A percentile compares a stretch with the other conserved stretches of the same genome.
phyloP scores from a whole-genome alignment of 805 yeast species.

The Yarrowia deformans region DNA sequence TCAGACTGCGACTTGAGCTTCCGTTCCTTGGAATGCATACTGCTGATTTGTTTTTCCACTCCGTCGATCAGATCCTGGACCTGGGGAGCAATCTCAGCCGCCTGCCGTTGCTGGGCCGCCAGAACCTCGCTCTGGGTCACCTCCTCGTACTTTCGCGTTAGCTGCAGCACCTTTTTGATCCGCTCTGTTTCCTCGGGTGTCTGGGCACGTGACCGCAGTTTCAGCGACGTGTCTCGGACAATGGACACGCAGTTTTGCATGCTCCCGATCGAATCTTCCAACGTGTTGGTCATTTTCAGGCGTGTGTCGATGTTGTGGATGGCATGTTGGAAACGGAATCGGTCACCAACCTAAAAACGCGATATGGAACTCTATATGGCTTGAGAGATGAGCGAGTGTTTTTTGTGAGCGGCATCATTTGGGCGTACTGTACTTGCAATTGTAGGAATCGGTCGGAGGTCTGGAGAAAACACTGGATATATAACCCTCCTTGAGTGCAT shows the following conservation, averaged over 20 bases:
- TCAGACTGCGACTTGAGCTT: constrained; percentile 27
- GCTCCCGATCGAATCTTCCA: constrained; percentile 21
- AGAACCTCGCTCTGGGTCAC: constrained; percentile 34
- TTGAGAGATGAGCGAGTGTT: neutral
- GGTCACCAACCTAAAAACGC: constrained; percentile 1
- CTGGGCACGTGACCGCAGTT: constrained; percentile 23
- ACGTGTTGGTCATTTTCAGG: constrained; percentile 15
- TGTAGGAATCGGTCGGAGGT: too few relatives aligned
- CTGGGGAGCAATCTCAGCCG: constrained; percentile 35
- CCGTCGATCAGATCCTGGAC: constrained; percentile 27
- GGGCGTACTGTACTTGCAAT: too few relatives aligned
- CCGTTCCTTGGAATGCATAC: constrained; percentile 14
- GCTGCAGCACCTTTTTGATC: constrained; percentile 10
- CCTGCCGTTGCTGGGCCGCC: constrained; percentile 27
- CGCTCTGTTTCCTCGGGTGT: constrained; percentile 30
- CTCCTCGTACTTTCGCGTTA: constrained; percentile 34
- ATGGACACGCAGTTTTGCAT: constrained; percentile 27
- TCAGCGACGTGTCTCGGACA: constrained; percentile 21
- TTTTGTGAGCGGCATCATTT: too few relatives aligned
- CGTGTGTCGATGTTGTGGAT: neutral
- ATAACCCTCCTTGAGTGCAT: too few relatives aligned
- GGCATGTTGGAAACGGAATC: neutral
- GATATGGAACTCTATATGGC: constrained; percentile 16
- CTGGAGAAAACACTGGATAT: too few relatives aligned
- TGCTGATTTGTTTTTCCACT: constrained; percentile 23